Evolutionary conservation across 176 grass and related monocot species (phyloP).

Genomic region (Triticum monococcum): DNA sequence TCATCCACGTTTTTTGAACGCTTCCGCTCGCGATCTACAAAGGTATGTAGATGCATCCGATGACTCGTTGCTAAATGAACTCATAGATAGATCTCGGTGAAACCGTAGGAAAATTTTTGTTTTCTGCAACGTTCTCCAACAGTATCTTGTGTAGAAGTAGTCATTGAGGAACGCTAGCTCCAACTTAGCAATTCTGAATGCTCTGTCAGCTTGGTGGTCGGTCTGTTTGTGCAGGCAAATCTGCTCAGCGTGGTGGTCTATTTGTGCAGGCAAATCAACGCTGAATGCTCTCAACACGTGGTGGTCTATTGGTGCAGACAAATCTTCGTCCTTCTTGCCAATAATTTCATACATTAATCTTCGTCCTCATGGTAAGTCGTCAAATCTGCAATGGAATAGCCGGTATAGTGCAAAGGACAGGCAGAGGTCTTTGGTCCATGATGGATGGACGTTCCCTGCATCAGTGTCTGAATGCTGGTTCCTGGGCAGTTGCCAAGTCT

Average conservation of each 20-base stretch:
- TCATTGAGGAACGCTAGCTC: conserved; percentile 8
- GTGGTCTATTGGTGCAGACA: too few species aligned
- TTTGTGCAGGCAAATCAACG: neutral
- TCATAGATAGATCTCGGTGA: too few species aligned
- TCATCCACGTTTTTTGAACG: too few species aligned
- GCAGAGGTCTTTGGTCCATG: neutral
- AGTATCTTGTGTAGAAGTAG: conserved; percentile 28
- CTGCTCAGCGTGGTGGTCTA: neutral
- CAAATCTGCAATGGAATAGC: conserved; percentile 9
- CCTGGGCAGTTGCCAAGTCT: neutral
- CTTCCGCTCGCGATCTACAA: too few species aligned
- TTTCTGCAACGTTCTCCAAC: too few species aligned
- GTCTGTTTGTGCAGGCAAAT: neutral
- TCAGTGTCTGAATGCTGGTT: too few species aligned
- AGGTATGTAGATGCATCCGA: too few species aligned
- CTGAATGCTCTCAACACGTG: neutral
- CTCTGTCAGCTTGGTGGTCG: neutral
- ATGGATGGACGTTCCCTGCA: neutral
- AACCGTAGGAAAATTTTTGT: too few species aligned
- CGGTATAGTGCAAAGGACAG: conserved; percentile 18
- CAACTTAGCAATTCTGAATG: neutral
- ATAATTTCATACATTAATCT: neutral
- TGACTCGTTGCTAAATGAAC: too few species aligned
- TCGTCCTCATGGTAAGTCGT: neutral
- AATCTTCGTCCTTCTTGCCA: too few species aligned